Conservation (phyloP, 768 basidiomycete genomes). For the Rhodotorula toruloides region DNA sequence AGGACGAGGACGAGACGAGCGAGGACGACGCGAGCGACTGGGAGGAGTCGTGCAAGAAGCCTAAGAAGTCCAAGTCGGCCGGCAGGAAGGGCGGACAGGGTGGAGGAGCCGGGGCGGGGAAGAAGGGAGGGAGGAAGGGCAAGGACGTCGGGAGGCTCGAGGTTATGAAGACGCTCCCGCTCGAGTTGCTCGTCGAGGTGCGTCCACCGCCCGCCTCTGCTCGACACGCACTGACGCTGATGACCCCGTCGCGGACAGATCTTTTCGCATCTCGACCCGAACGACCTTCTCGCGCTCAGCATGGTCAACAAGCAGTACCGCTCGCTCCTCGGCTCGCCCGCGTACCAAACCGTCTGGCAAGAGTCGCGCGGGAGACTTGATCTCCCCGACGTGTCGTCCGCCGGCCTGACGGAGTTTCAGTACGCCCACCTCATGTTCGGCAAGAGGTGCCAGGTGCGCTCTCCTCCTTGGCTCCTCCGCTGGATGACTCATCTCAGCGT, state of each 20-base stretch:
- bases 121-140: conserved; percentile 22
- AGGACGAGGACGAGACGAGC: background rate
- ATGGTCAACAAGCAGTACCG: background rate
- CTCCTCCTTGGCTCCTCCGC: background rate
- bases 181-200: conserved; percentile 20
- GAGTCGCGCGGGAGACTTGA: conserved; percentile 9
- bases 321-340: background rate
- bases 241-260: background rate
- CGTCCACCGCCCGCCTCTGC: background rate
- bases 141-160: conserved; percentile 35
- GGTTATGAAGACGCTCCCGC: background rate
- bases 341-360: conserved; percentile 6
- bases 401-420: background rate
- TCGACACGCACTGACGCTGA: conserved; percentile 19
- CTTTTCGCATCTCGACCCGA: conserved; percentile 40
- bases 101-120: background rate
- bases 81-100: background rate
- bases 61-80: background rate
- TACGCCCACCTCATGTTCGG: conserved; percentile 8
- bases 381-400: background rate
- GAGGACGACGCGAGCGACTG: background rate
- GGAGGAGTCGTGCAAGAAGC: too few relatives aligned
- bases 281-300: conserved; percentile 25
- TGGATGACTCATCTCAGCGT: too few relatives aligned
- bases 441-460: conserved; percentile 28